These are phyloP conservation scores for Aureobasidium uvarum DNA, from an alignment of 2,329 filamentous ascomycete genomes.

Conservation along the genomic window DNA sequence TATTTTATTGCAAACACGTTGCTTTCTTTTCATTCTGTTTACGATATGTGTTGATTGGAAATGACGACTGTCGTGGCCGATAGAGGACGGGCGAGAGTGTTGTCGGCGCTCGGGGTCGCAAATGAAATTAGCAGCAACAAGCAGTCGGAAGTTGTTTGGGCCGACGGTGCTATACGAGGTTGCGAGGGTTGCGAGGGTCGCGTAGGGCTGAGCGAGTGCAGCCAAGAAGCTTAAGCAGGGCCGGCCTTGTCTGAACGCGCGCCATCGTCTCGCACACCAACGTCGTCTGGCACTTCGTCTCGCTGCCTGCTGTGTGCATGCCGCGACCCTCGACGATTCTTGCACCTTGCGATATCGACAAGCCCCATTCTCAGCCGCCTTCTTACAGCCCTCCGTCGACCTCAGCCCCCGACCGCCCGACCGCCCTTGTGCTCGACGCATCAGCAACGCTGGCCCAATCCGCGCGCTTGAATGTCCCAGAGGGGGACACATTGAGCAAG, in stretches of 20 bases:
- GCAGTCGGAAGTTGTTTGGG: neutral
- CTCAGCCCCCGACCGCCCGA: neutral
- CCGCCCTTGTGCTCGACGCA: conserved; percentile 15
- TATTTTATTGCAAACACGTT: conserved; percentile 24
- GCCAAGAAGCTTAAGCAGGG: conserved; percentile 11
- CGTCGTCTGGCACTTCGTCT: conserved; percentile 14
- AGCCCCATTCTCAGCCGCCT: neutral
- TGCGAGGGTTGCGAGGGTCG: neutral
- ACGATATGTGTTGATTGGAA: neutral
- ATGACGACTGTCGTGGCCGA: neutral
- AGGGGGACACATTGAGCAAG: conserved; percentile 35
- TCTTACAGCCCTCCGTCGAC: neutral
- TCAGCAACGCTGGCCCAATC: conserved; percentile 34
- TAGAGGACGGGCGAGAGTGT: neutral
- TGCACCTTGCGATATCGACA: neutral
- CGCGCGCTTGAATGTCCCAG: conserved; percentile 31
- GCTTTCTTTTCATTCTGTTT: neutral
- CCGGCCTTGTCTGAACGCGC: conserved; percentile 7
- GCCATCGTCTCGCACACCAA: conserved; percentile 21
- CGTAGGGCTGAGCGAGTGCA: conserved; percentile 3
- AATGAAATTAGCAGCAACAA: neutral
- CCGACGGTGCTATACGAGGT: conserved; percentile 1
- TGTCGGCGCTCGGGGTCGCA: neutral
- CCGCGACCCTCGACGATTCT: conserved; percentile 7
- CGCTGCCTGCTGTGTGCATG: conserved; percentile 12